Percentiles rank a stretch among this genome's conserved stretches.
These are phyloP conservation scores for Colletotrichum musae DNA, from an alignment of 2,329 filamentous ascomycete genomes.

Conservation along the genomic window DNA sequence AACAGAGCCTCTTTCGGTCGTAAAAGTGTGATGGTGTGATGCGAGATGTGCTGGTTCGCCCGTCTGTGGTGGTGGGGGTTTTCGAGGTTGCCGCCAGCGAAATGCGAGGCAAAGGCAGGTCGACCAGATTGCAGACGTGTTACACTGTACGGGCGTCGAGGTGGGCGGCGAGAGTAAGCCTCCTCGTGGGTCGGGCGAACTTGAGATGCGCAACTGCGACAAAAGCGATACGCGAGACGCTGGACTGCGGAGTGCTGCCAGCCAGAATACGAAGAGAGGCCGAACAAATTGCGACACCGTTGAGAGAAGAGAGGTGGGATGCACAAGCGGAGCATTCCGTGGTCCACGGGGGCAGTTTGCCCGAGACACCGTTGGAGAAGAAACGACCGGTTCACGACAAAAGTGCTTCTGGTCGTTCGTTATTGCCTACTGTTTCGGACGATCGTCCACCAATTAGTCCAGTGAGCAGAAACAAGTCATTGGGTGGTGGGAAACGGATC, in stretches of 20 bases:
- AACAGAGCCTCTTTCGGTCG: slow-evolving; percentile 34
- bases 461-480: background rate
- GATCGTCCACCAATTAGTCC: slow-evolving; percentile 4
- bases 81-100: background rate
- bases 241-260: background rate
- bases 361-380: slow-evolving; percentile 26
- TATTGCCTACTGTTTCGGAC: background rate
- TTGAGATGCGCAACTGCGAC: background rate
- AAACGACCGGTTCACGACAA: background rate
- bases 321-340: slow-evolving; percentile 11
- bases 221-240: background rate
- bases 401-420: background rate
- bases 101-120: slow-evolving; percentile 11
- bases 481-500: background rate
- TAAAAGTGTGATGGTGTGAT: slow-evolving; percentile 16
- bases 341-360: background rate
- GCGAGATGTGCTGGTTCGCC: slow-evolving; percentile 16
- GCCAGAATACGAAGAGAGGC: slow-evolving; percentile 22
- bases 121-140: slow-evolving; percentile 3
- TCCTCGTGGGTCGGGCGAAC: slow-evolving; percentile 7
- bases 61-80: slow-evolving; percentile 2
- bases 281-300: background rate
- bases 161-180: slow-evolving; percentile 7
- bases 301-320: slow-evolving; percentile 17
- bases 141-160: background rate